These are phyloP conservation scores for Venturia aucupariae DNA, from an alignment of 2,329 filamentous ascomycete species.

Conservation along the genomic window DNA sequence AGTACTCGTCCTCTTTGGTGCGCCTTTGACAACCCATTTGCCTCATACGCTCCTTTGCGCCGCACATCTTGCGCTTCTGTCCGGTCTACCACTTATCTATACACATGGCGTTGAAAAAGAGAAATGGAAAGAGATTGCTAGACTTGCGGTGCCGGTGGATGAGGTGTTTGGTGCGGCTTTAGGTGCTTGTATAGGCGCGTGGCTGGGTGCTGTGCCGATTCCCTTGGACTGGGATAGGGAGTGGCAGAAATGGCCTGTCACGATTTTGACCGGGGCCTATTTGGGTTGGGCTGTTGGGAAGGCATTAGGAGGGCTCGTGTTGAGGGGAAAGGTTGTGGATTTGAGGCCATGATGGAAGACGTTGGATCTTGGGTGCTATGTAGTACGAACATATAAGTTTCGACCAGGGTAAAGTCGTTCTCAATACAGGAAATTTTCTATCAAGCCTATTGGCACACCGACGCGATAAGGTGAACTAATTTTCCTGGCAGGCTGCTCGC, in stretches of 20 bases:
- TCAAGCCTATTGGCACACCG: neutral
- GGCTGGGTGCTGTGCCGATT: slow-evolving; percentile 90
- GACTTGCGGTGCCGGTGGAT: slow-evolving; percentile 65
- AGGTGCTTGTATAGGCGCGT: slow-evolving; percentile 73
- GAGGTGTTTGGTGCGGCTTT: slow-evolving; percentile 73
- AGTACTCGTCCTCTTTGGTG: slow-evolving; percentile 78
- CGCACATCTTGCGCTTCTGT: slow-evolving; percentile 71
- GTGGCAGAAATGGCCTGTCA: slow-evolving; percentile 97
- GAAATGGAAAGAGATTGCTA: slow-evolving; percentile 62
- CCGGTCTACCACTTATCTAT: slow-evolving; percentile 73
- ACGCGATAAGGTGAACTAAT: neutral
- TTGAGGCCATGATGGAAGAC: slow-evolving; percentile 39
- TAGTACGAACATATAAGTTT: too few relatives aligned
- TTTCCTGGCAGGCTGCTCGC: neutral
- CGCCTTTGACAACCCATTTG: slow-evolving; percentile 74
- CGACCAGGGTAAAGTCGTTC: neutral
- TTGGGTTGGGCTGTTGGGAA: slow-evolving; percentile 67
- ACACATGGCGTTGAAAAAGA: slow-evolving; percentile 66
- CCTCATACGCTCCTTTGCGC: slow-evolving; percentile 71
- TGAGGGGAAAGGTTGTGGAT: slow-evolving; percentile 40
- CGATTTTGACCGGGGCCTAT: slow-evolving; percentile 76
- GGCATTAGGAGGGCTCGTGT: slow-evolving; percentile 32
- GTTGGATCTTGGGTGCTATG: too few relatives aligned
- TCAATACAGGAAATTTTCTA: neutral
- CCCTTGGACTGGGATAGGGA: slow-evolving; percentile 98